These are phyloP conservation scores for Starmerella potacharoeniae DNA, from an alignment of 805 yeast genomes.

Conservation along the genomic window DNA sequence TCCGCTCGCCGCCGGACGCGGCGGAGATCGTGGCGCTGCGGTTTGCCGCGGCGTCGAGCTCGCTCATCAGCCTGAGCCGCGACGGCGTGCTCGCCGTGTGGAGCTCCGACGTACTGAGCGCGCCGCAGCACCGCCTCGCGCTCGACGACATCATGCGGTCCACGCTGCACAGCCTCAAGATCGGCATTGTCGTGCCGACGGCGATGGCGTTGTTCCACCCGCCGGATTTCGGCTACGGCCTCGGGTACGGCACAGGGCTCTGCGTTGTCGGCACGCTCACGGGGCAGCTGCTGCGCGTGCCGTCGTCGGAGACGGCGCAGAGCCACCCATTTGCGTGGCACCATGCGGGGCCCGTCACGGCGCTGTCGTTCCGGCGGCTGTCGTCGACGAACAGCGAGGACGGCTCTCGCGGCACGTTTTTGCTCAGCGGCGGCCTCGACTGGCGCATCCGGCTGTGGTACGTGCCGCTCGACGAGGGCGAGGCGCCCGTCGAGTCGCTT, in stretches of 20 bases:
- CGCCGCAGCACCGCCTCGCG: constrained; percentile 27
- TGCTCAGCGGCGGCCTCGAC: constrained; percentile 17
- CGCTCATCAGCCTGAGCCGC: constrained; percentile 29
- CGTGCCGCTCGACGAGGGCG: constrained; percentile 10
- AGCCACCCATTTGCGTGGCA: constrained; percentile 3
- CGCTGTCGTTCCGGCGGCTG: constrained; percentile 5
- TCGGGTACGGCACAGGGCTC: constrained; percentile 15
- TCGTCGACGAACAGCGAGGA: neutral
- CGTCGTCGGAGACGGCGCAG: constrained; percentile 4
- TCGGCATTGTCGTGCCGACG: constrained; percentile 14
- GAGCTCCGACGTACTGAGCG: constrained; percentile 30
- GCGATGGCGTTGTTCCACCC: constrained; percentile 7
- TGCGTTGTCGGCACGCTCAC: constrained; percentile 13
- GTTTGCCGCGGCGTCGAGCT: constrained; percentile 25
- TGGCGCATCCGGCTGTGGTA: constrained; percentile 16
- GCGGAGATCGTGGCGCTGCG: constrained; percentile 25
- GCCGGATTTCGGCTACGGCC: constrained; percentile 5
- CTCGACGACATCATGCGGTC: constrained; percentile 18
- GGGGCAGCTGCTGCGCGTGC: constrained; percentile 15
- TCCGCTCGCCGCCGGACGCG: constrained; percentile 30
- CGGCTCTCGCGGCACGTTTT: neutral
- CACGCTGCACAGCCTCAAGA: neutral
- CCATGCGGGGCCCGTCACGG: constrained; percentile 13
- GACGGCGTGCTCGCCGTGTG: constrained; percentile 33
- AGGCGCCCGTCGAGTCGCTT: neutral